A percentile compares a stretch with the other conserved stretches of the same genome.
Evolutionary conservation across 2,329 filamentous ascomycete species (phyloP).

Genomic region (Arthrobotrys conoides): DNA sequence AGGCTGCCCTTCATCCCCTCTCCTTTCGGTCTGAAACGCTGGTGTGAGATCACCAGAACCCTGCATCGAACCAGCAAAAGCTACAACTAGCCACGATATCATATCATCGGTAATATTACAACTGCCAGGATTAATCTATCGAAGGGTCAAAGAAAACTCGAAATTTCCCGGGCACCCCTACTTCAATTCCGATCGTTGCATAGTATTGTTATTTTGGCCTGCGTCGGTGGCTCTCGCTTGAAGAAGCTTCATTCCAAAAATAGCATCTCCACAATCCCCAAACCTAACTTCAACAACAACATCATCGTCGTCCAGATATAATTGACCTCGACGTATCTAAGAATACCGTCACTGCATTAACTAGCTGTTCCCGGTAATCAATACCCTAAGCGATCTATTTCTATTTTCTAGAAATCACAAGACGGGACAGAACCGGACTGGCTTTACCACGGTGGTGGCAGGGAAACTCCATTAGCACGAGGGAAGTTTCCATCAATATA

Average conservation of each 20-base stretch:
- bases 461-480: constrained; percentile 43
- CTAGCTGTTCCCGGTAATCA: constrained; percentile 16
- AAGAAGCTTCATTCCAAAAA: constrained; percentile 41
- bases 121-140: constrained; percentile 32
- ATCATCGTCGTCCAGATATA: background rate
- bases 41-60: constrained; percentile 58
- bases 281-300: constrained; percentile 35
- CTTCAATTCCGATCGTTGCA: background rate
- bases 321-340: background rate
- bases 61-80: constrained; percentile 50
- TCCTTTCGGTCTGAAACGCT: constrained; percentile 53
- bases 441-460: constrained; percentile 21
- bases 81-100: background rate
- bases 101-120: background rate
- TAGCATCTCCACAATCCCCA: constrained; percentile 21
- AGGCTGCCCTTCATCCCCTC: constrained; percentile 32
- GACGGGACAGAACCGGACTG: background rate
- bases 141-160: constrained; percentile 14
- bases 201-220: constrained; percentile 7
- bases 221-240: constrained; percentile 18
- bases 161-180: constrained; percentile 33
- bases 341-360: constrained; percentile 11
- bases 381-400: background rate
- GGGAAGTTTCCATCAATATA: constrained; percentile 47
- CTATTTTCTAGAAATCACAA: background rate